Evolutionary conservation across 345 rosid species (phyloP).

Genomic region (Orychophragmus violaceus): DNA sequence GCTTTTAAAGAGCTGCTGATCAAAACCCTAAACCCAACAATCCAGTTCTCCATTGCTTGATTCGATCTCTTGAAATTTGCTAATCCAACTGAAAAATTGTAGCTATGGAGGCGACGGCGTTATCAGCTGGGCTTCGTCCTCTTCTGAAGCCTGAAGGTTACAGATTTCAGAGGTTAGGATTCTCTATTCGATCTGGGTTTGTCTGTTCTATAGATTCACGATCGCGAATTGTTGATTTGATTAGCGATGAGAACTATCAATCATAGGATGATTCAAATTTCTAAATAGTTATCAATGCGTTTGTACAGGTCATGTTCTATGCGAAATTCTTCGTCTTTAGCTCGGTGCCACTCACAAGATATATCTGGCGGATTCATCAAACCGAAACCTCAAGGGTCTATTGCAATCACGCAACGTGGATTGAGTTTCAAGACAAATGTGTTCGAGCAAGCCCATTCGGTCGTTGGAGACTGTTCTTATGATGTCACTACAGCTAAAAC

Average conservation of each 20-base stretch:
- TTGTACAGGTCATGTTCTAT: conserved; percentile 24
- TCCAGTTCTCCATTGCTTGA: no score
- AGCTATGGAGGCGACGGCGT: conserved; percentile 29
- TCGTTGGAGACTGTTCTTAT: conserved; percentile 34
- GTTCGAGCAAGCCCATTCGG: conserved; percentile 32
- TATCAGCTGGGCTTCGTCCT: conserved; percentile 22
- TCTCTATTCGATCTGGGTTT: neutral
- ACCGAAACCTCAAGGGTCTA: conserved; percentile 17
- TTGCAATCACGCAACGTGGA: conserved; percentile 3
- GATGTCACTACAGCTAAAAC: conserved; percentile 30
- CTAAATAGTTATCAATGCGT: no score
- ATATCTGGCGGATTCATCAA: no score
- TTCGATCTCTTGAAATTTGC: neutral
- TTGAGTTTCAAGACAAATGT: conserved; percentile 34
- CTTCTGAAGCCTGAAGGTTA: conserved; percentile 10
- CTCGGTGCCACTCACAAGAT: conserved; percentile 11
- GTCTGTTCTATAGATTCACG: no score
- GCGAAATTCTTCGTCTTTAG: conserved; percentile 8
- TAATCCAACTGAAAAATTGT: neutral
- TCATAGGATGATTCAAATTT: no score
- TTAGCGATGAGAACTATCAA: no score
- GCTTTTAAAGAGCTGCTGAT: neutral
- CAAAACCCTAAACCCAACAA: conserved; percentile 27
- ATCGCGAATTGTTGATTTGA: no score
- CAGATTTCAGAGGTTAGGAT: conserved; percentile 18